phyloP scores from a whole-genome alignment of 108 stramenopile genomes.

The Stephanodiscus minutulus region DNA sequence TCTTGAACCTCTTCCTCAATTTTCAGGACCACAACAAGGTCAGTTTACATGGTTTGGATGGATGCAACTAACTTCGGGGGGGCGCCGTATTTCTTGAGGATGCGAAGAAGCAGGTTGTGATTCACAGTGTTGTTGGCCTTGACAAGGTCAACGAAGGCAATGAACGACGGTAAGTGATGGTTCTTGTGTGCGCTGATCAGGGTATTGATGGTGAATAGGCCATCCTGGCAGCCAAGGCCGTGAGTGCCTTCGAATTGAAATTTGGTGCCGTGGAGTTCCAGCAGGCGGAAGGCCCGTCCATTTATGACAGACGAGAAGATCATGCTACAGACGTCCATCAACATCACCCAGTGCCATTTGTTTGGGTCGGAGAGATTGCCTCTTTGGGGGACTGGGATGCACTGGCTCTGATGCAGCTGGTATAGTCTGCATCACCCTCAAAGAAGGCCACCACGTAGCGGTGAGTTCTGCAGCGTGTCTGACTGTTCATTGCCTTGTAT shows the following conservation, averaged over 20 bases:
- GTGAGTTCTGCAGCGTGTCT: neutral
- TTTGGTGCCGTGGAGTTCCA: constrained; percentile 8
- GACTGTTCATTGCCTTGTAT: constrained; percentile 10
- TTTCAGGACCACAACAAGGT: constrained; percentile 1
- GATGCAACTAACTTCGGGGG: neutral
- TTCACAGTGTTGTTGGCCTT: constrained; percentile 27
- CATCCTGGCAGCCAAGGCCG: constrained; percentile 12
- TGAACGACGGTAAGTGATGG: neutral
- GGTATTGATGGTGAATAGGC: constrained; percentile 12
- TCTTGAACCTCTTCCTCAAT: neutral
- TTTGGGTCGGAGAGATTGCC: neutral
- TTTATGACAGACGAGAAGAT: constrained; percentile 3
- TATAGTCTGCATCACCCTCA: neutral
- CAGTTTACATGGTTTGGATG: constrained; percentile 13
- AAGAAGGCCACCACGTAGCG: neutral
- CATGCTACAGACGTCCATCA: constrained; percentile 18
- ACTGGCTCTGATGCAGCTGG: constrained; percentile 1
- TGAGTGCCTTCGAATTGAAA: constrained; percentile 22
- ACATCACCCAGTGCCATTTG: constrained; percentile 7
- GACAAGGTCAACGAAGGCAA: constrained; percentile 19
- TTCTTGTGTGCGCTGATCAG: neutral
- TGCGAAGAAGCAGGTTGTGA: constrained; percentile 2
- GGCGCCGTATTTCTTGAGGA: constrained; percentile 21
- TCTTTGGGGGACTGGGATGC: neutral
- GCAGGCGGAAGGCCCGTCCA: neutral